phyloP scores from a whole-genome alignment of 2,329 filamentous ascomycete species.

The Alternaria sp. region DNA sequence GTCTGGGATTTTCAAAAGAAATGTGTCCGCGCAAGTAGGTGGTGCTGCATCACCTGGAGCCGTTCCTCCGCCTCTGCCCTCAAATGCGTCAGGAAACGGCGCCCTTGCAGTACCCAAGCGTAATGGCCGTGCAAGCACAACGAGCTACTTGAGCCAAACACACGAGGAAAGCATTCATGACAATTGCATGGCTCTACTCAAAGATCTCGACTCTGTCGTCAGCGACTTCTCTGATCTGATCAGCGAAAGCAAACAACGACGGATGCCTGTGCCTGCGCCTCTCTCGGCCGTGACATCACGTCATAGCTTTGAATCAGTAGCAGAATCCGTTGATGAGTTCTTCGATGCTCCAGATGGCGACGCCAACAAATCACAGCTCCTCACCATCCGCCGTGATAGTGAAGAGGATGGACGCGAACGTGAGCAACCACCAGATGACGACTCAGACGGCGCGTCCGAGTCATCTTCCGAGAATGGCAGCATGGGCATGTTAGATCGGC shows the following conservation, averaged over 20 bases:
- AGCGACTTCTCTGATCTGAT: conserved; percentile 81
- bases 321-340: conserved; percentile 81
- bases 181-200: conserved; percentile 82
- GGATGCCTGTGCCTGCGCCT: conserved; percentile 64
- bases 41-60: conserved; percentile 57
- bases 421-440: conserved; percentile 48
- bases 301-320: conserved; percentile 77
- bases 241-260: conserved; percentile 78
- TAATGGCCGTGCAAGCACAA: conserved; percentile 31
- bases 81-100: conserved; percentile 40
- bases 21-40: conserved; percentile 63
- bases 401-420: conserved; percentile 60
- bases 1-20: conserved; percentile 57
- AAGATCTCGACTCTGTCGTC: conserved; percentile 84
- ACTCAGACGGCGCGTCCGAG: conserved; percentile 66
- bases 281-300: conserved; percentile 55
- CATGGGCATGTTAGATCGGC: conserved; percentile 52
- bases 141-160: conserved; percentile 59
- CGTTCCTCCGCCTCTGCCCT: conserved; percentile 48
- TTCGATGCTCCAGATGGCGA: conserved; percentile 81
- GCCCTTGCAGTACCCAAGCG: conserved; percentile 50
- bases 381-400: conserved; percentile 75
- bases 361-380: conserved; percentile 65
- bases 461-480: conserved; percentile 68
- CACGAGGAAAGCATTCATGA: conserved; percentile 75